These are phyloP conservation scores for Phytopythium helicoides DNA, from an alignment of 352 stramenopile species.

Conservation along the genomic window DNA sequence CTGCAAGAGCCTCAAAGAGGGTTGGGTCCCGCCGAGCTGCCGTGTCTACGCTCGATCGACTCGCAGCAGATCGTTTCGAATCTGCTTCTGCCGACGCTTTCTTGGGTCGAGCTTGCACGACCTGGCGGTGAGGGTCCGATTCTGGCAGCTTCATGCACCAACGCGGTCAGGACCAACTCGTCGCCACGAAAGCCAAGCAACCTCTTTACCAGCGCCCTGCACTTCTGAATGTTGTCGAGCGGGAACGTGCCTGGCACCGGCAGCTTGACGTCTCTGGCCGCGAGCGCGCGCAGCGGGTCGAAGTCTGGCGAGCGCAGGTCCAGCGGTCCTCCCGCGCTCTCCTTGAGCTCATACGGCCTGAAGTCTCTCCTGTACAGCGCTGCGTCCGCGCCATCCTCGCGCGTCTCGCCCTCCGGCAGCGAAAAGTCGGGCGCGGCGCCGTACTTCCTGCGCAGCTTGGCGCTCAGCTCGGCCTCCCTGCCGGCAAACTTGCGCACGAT, in stretches of 20 bases:
- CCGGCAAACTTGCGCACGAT: conserved; percentile 71
- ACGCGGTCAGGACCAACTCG: neutral
- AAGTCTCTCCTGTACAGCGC: conserved; percentile 39
- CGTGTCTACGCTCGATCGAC: conserved; percentile 7
- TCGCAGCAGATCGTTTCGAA: conserved; percentile 10
- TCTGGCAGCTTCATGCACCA: conserved; percentile 51
- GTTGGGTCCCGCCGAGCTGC: conserved; percentile 14
- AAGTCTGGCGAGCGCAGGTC: conserved; percentile 59
- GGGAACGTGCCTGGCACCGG: conserved; percentile 30
- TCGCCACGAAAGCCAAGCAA: neutral
- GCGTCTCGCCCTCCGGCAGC: neutral
- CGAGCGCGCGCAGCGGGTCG: conserved; percentile 52
- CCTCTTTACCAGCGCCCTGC: conserved; percentile 53
- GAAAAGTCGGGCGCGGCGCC: conserved; percentile 43
- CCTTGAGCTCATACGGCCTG: conserved; percentile 14
- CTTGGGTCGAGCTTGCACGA: conserved; percentile 25
- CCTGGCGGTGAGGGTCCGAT: conserved; percentile 52
- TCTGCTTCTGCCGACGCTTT: conserved; percentile 15
- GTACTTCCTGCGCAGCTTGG: conserved; percentile 81
- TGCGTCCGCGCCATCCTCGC: neutral
- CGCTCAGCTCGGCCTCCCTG: conserved; percentile 58
- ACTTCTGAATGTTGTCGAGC: conserved; percentile 91
- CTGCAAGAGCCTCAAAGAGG: conserved; percentile 58
- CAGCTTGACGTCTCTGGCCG: conserved; percentile 14
- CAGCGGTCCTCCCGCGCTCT: conserved; percentile 17